phyloP scores from a whole-genome alignment of 768 basidiomycete species.

The Suillus lakei region DNA sequence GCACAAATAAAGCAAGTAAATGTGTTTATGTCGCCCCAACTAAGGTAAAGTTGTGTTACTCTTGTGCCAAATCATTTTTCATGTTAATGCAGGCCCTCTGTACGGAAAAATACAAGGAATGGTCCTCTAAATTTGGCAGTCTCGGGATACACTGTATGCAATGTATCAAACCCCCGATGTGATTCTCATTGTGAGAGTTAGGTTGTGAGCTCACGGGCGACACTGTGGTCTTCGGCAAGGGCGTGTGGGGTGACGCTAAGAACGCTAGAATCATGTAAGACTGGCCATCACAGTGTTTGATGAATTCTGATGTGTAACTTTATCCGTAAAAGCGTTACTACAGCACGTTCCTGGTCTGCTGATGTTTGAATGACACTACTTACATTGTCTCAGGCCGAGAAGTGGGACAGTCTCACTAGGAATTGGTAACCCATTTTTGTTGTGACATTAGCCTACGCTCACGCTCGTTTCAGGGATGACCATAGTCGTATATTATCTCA shows the following conservation, averaged over 20 bases:
- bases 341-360: slow-evolving; percentile 48
- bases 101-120: slow-evolving; percentile 82
- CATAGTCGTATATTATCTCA: slow-evolving; percentile 70
- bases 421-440: slow-evolving; percentile 60
- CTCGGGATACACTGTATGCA: slow-evolving; percentile 76
- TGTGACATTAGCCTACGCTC: slow-evolving; percentile 2
- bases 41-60: slow-evolving; percentile 54
- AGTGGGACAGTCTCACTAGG: slow-evolving; percentile 94
- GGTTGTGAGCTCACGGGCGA: slow-evolving; percentile 94
- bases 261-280: slow-evolving; percentile 78
- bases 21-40: slow-evolving; percentile 95
- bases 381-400: slow-evolving; percentile 71
- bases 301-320: slow-evolving; percentile 7
- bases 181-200: slow-evolving; percentile 31
- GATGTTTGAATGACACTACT: neutral
- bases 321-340: slow-evolving; percentile 62
- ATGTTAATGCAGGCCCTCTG: slow-evolving; percentile 72
- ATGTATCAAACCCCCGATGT: neutral
- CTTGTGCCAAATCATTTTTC: neutral
- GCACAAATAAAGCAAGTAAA: slow-evolving; percentile 47
- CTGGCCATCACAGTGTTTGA: neutral
- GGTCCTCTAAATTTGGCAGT: slow-evolving; percentile 78
- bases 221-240: slow-evolving; percentile 67
- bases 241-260: slow-evolving; percentile 75
- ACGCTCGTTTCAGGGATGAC: slow-evolving; percentile 50